phyloP scores from a whole-genome alignment of 2,329 filamentous ascomycete genomes.

The Fusarium sp. region DNA sequence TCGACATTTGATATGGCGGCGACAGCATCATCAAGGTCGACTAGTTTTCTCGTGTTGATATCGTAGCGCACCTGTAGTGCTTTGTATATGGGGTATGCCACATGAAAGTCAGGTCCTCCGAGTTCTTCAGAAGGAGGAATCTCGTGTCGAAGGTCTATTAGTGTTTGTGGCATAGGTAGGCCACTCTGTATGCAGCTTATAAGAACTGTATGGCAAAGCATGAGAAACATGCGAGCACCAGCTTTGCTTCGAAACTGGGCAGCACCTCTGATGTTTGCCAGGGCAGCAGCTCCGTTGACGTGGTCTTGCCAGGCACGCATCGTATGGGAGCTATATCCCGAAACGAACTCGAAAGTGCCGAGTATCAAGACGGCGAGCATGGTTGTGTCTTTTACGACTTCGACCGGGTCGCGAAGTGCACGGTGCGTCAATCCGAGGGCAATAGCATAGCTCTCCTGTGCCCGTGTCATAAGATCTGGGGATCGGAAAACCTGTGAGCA shows the following conservation, averaged over 20 bases:
- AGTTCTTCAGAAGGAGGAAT: slow-evolving; percentile 49
- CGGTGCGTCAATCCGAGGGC: slow-evolving; percentile 60
- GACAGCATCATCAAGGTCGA: slow-evolving; percentile 47
- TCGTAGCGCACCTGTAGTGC: slow-evolving; percentile 58
- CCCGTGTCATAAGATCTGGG: slow-evolving; percentile 54
- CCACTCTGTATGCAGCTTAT: slow-evolving; percentile 61
- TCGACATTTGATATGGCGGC: slow-evolving; percentile 52
- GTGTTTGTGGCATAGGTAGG: slow-evolving; percentile 56
- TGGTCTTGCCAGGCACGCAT: slow-evolving; percentile 62
- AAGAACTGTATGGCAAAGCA: slow-evolving; percentile 60
- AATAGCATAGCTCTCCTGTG: slow-evolving; percentile 59
- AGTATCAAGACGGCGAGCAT: slow-evolving; percentile 63
- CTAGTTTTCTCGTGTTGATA: slow-evolving; percentile 51
- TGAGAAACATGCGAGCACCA: slow-evolving; percentile 61
- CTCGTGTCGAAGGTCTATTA: slow-evolving; percentile 56
- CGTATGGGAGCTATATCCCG: slow-evolving; percentile 55
- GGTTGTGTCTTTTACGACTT: slow-evolving; percentile 58
- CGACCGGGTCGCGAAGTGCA: slow-evolving; percentile 55
- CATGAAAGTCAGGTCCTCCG: slow-evolving; percentile 51
- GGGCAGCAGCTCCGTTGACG: slow-evolving; percentile 59
- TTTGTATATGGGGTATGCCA: slow-evolving; percentile 55
- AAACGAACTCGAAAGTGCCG: slow-evolving; percentile 63
- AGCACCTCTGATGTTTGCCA: slow-evolving; percentile 59
- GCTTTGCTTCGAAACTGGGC: slow-evolving; percentile 55
- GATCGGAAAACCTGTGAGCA: slow-evolving; percentile 56